Conservation (phyloP, 108 stramenopile species). For the Skeletonema menzelii region DNA sequence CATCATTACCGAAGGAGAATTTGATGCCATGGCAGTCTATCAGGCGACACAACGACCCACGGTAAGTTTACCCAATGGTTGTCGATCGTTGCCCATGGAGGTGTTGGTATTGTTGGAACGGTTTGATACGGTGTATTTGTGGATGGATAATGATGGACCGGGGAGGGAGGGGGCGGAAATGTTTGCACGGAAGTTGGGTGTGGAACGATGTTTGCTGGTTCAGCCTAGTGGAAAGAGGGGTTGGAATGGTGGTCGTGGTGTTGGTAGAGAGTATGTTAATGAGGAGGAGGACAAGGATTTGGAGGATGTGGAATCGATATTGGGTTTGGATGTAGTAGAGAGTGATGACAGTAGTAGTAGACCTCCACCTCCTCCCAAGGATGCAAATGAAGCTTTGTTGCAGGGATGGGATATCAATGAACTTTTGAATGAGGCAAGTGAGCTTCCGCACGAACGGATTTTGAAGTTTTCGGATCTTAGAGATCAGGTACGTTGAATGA, state of each 20-base stretch:
- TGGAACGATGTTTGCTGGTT: conserved; percentile 76
- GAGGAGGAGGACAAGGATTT: not conserved
- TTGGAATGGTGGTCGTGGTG: conserved; percentile 4
- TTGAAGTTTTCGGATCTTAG: conserved; percentile 78
- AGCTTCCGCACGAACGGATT: conserved; percentile 77
- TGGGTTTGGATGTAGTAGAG: not conserved
- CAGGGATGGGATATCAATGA: conserved; percentile 68
- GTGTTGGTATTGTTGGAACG: conserved; percentile 89
- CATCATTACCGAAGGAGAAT: conserved; percentile 97
- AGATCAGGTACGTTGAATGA: conserved; percentile 30
- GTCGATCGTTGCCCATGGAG: conserved; percentile 85
- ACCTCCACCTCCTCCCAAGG: conserved; percentile 81
- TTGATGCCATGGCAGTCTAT: conserved; percentile 97
- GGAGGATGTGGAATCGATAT: not conserved
- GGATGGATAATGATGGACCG: conserved; percentile 96
- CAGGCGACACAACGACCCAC: conserved; percentile 89
- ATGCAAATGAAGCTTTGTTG: conserved; percentile 96
- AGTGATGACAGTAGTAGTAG: not conserved
- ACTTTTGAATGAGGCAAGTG: conserved; percentile 57
- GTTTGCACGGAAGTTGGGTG: conserved; percentile 90
- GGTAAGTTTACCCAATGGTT: conserved; percentile 93
- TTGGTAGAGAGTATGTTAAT: not conserved
- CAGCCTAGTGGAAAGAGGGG: conserved; percentile 40
- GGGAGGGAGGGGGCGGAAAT: conserved; percentile 88
- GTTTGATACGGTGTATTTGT: conserved; percentile 91